Conservation (phyloP, 2,329 filamentous ascomycete species). For the Fusarium hainanense region DNA sequence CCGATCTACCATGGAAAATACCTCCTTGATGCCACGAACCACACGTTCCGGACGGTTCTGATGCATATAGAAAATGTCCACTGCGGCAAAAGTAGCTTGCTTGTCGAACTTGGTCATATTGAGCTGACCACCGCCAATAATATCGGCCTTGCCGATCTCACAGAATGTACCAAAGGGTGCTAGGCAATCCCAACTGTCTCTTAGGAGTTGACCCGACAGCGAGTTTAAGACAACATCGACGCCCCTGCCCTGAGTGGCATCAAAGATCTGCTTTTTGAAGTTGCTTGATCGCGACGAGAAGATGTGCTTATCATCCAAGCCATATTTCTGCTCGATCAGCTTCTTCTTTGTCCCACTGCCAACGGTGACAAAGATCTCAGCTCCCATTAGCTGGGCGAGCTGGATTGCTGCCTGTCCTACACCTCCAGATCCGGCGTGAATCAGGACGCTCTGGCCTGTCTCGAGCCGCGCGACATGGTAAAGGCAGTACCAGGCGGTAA, state of each 20-base stretch:
- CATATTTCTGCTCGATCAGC: not conserved
- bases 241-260: not conserved
- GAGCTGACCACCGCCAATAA: not conserved
- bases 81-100: conserved; percentile 1
- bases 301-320: not conserved
- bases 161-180: conserved; percentile 6
- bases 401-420: conserved; percentile 6
- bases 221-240: conserved; percentile 2
- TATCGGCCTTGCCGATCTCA: conserved; percentile 7
- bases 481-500: conserved; percentile 9
- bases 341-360: not conserved
- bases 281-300: not conserved
- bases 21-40: not conserved
- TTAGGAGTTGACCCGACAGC: not conserved
- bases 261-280: not conserved
- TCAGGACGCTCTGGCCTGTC: conserved; percentile 3
- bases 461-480: not conserved
- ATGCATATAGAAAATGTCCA: conserved; percentile 2
- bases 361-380: not conserved
- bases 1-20: not conserved
- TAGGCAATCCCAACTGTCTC: conserved; percentile 5
- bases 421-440: conserved; percentile 2
- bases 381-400: not conserved
- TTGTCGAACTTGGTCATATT: conserved; percentile 4
- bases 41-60: not conserved